phyloP scores from a whole-genome alignment of 1,139 yeast genomes.

The Blastobotrys ciferrii region DNA sequence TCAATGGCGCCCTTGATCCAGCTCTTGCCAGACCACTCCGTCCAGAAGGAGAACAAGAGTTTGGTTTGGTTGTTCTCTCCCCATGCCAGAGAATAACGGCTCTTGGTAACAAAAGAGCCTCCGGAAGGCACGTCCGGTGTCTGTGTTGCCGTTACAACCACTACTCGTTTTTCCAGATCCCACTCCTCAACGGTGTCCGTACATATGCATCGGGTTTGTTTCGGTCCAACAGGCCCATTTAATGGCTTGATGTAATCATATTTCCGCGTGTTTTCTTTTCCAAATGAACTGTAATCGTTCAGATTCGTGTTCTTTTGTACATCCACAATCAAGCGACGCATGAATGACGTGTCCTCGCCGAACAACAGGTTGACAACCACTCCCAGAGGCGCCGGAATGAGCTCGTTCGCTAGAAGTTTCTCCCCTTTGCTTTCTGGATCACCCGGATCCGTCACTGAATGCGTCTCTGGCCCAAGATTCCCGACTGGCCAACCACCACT shows the following conservation, averaged over 20 bases:
- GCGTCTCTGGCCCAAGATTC: slow-evolving; percentile 54
- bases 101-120: slow-evolving; percentile 68
- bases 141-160: slow-evolving; percentile 63
- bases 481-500: slow-evolving; percentile 34
- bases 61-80: slow-evolving; percentile 66
- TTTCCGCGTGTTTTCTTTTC: slow-evolving; percentile 47
- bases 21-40: slow-evolving; percentile 91
- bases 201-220: slow-evolving; percentile 81
- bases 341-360: slow-evolving; percentile 67
- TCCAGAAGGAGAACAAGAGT: slow-evolving; percentile 59
- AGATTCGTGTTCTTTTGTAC: slow-evolving; percentile 74
- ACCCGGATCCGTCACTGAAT: slow-evolving; percentile 50
- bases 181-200: slow-evolving; percentile 67
- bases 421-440: slow-evolving; percentile 56
- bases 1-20: slow-evolving; percentile 92
- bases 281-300: slow-evolving; percentile 53
- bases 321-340: slow-evolving; percentile 51
- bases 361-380: slow-evolving; percentile 66
- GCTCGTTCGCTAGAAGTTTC: slow-evolving; percentile 59
- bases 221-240: slow-evolving; percentile 85
- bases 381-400: slow-evolving; percentile 75
- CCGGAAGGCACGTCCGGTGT: slow-evolving; percentile 98
- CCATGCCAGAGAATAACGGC: slow-evolving; percentile 71
- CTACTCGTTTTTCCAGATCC: slow-evolving; percentile 56
- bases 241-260: slow-evolving; percentile 80